A percentile compares a stretch with the other conserved stretches of the same genome.
phyloP scores from a whole-genome alignment of 495 filamentous ascomycete species.

The Annulohypoxylon stygium region DNA sequence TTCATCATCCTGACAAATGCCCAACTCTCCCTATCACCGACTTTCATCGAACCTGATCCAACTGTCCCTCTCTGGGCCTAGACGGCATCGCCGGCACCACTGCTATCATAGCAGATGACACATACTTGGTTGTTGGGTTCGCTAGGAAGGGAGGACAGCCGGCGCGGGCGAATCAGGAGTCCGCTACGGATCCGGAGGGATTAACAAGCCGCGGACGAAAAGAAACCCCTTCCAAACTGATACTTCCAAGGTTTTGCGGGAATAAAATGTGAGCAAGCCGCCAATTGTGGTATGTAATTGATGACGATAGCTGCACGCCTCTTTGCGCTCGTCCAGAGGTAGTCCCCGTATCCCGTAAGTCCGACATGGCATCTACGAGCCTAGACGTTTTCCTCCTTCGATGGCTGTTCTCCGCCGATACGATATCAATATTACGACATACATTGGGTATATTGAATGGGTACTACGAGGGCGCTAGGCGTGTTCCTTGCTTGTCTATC shows the following conservation, averaged over 20 bases:
- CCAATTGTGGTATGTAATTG: slow-evolving; percentile 17
- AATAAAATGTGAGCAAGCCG: slow-evolving; percentile 27
- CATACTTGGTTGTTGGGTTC: slow-evolving; percentile 12
- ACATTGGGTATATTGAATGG: slow-evolving; percentile 24
- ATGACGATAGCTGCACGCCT: slow-evolving; percentile 37
- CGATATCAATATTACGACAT: slow-evolving; percentile 27
- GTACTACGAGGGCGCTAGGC: slow-evolving; percentile 20
- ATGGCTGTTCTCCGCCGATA: background rate
- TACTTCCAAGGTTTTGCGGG: slow-evolving; percentile 20
- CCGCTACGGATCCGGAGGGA: slow-evolving; percentile 32
- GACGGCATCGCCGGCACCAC: slow-evolving; percentile 36
- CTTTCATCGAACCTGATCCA: slow-evolving; percentile 27
- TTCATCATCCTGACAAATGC: slow-evolving; percentile 28
- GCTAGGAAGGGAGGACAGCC: slow-evolving; percentile 16
- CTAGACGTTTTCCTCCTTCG: slow-evolving; percentile 18
- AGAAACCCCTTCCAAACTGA: slow-evolving; percentile 24
- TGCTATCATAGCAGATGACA: slow-evolving; percentile 12
- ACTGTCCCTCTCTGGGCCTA: slow-evolving; percentile 24
- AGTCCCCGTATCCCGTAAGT: slow-evolving; percentile 29
- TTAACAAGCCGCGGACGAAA: slow-evolving; percentile 27
- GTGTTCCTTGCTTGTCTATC: slow-evolving; percentile 24
- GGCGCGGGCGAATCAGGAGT: slow-evolving; percentile 36
- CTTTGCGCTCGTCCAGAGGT: slow-evolving; percentile 13
- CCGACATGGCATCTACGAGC: slow-evolving; percentile 18
- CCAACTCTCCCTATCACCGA: slow-evolving; percentile 24